Evolutionary conservation across 1,139 yeast species (phyloP), one percentile per base, ranked within the genome.

Genomic region (Hansenula lynferdii): DNA sequence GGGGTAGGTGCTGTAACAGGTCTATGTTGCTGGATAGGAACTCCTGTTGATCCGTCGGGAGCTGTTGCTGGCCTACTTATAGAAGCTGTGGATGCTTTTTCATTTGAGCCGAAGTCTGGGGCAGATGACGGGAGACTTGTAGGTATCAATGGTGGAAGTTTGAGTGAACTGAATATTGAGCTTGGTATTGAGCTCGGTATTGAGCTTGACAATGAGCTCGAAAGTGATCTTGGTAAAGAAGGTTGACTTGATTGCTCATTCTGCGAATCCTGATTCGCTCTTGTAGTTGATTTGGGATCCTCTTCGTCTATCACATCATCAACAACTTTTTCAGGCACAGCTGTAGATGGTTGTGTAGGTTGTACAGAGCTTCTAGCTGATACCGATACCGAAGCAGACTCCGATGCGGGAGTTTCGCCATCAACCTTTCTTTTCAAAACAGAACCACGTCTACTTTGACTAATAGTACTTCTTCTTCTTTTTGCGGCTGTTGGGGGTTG

Each of bases 391-490:
- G n/a, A 5, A 3, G 18, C 16, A 7, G 31, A 2, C 7, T 12
- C 5, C 6, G 34, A 15, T 3, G 10, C 27, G 2, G 26, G 20
- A 6, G 29, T 20, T 17, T 25, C 31, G 12, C 27, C 16, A 14
- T 25, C 29, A 8, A 24, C 18, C 24, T 24, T 23, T 31, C 34
- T 31, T 24, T 31, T 31, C 8, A n/a, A 20, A 22, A 38, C 37
- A 10, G 34, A 38, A 17, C 43, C 41, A 30, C 43, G 40, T 37
- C 42, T 34, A 37, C 44, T 43, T 29, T 35, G 22, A 22, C 21
- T 16, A 9, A 15, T 31, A 6, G 38, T 24, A 16, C 31, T 31
- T 25, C 35, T 39, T 35, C 41, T 42, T 37, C 37, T 42, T 9
- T 19, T 36, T 6, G 8, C 10, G 5, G 34, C n/a, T 10, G 32